Evolutionary conservation across 805 yeast species (phyloP), one percentile per base, ranked within the genome.

Genomic region (Diddensiella caesifluorescens): DNA sequence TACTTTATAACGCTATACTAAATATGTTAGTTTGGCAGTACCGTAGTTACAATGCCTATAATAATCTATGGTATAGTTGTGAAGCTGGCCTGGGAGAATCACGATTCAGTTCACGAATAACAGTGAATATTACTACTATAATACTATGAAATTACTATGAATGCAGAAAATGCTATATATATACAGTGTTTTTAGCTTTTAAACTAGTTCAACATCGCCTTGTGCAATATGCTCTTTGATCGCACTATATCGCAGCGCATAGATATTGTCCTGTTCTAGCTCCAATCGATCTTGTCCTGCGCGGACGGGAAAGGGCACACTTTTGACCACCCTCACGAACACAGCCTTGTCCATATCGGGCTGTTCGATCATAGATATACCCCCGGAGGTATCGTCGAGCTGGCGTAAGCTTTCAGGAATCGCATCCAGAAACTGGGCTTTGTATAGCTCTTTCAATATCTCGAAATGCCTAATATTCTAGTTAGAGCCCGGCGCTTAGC

Each of bases 281-380:
- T 75, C 81, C 2, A 83, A 68, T 39, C 71, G 76, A 23, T 64
- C 69, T 6, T 37, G 47, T 7, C 73, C 78, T 9, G 77, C 63
- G 2, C 58, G 53, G 0, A 77, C 65, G 2, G 65, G 57, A 27
- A 67, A 65, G 12, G 61, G 62, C 19, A 61, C 57, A 9, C 66
- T 69, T 23, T 54, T 55, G n/a, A 63, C 40, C 1, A 77, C 81
- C 35, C 75, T 70, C 7, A 89, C 67, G 53, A 87, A 88, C 1
- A 92, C 97, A 4, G 92, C 84, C 45, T 70, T 74, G 48, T 83
- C 73, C 56, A 83, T 51, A 37, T 84, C 84, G 0, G 97, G 97
- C 46, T 71, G 72, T 12, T 78, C 83, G 2, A 90, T 69, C 97
- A 92, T 89, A 4, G 60, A 48, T 6, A 52, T 55, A 9, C 56